phyloP scores from a whole-genome alignment of 352 stramenopile genomes.

The Globisporangium canariense region DNA sequence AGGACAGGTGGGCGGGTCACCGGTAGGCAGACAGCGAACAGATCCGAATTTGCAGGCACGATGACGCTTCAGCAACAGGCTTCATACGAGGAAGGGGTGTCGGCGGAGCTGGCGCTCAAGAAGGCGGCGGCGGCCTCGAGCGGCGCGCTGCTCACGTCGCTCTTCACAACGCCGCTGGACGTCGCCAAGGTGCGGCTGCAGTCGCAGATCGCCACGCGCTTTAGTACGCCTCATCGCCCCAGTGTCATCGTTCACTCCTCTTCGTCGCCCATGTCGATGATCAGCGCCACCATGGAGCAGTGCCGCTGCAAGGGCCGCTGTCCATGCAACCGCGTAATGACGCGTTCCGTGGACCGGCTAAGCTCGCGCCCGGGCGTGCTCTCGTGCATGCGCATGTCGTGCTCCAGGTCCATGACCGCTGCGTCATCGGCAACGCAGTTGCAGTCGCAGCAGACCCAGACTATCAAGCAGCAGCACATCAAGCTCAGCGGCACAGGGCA shows the following conservation, averaged over 20 bases:
- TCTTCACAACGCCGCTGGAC: constrained; percentile 84
- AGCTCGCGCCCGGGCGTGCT: constrained; percentile 20
- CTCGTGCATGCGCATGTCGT: constrained; percentile 45
- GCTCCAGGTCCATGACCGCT: constrained; percentile 15
- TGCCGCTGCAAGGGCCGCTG: constrained; percentile 50
- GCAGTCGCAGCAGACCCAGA: constrained; percentile 11
- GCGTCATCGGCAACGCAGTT: neutral
- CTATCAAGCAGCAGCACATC: neutral
- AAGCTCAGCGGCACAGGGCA: constrained; percentile 56
- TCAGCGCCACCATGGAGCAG: constrained; percentile 26
- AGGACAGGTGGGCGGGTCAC: neutral
- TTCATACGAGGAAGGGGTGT: neutral
- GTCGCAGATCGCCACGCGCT: constrained; percentile 47
- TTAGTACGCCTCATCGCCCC: neutral
- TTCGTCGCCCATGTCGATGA: constrained; percentile 9
- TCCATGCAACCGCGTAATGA: constrained; percentile 50
- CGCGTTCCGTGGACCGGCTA: constrained; percentile 44
- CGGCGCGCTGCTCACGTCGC: constrained; percentile 68
- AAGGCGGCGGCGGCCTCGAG: constrained; percentile 67
- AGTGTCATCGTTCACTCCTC: neutral
- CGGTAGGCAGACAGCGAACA: neutral
- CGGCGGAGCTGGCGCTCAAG: constrained; percentile 44
- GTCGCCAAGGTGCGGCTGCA: constrained; percentile 82
- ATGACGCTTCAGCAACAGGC: constrained; percentile 9
- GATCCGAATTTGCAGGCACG: constrained; percentile 11